A percentile compares a stretch with the other conserved stretches of the same genome.
Evolutionary conservation across 2,329 filamentous ascomycete species (phyloP).

Genomic region (Mycogone perniciosa): DNA sequence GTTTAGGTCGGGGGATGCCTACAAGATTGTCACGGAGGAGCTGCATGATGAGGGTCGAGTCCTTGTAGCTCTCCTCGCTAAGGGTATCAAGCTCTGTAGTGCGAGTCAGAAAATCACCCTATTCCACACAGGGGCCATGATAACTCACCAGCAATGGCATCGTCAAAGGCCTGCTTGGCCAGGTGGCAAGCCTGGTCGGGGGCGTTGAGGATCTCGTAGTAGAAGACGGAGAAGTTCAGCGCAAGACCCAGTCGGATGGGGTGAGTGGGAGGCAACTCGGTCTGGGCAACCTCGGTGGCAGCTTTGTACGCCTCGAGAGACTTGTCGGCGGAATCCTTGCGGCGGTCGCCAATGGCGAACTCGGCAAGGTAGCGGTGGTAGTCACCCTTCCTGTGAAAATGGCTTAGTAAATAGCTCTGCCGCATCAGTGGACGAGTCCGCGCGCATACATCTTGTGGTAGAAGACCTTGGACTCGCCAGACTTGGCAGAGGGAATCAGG

Average conservation of each 20-base stretch:
- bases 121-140: not conserved
- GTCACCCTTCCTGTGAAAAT: conserved; percentile 79
- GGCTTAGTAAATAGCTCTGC: not conserved
- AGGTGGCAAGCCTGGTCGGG: conserved; percentile 97
- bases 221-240: conserved; percentile 99
- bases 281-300: conserved; percentile 96
- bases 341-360: conserved; percentile 90
- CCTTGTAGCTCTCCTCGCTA: conserved; percentile 99
- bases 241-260: conserved; percentile 96
- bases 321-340: conserved; percentile 89
- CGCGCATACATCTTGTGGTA: conserved; percentile 93
- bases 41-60: conserved; percentile 98
- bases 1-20: conserved; percentile 28
- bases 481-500: conserved; percentile 89
- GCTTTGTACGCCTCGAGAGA: conserved; percentile 95
- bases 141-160: conserved; percentile 75
- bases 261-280: conserved; percentile 93
- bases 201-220: conserved; percentile 99
- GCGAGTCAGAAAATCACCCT: not conserved
- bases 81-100: conserved; percentile 81
- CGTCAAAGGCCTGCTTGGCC: conserved; percentile 98
- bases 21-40: conserved; percentile 95
- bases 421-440: not conserved
- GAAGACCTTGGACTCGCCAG: conserved; percentile 97
- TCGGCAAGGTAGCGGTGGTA: conserved; percentile 99